These are phyloP conservation scores for Protomyces pachydermus DNA, from an alignment of 1,139 yeast species.

Conservation along the genomic window DNA sequence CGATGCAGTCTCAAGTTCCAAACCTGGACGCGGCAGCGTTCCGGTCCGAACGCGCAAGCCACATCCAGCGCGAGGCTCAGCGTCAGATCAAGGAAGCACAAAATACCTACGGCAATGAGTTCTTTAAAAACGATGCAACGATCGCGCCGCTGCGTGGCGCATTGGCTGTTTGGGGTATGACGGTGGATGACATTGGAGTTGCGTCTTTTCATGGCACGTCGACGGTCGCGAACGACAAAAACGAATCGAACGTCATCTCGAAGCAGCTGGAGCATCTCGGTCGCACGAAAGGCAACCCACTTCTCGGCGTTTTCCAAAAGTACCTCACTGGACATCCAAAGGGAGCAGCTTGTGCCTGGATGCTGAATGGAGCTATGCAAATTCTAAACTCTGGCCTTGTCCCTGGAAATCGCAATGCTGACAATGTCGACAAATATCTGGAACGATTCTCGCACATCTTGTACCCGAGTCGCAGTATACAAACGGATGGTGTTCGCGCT, in stretches of 20 bases:
- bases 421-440: conserved; percentile 78
- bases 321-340: conserved; percentile 99
- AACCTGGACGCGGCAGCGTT: conserved; percentile 46
- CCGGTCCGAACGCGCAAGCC: conserved; percentile 79
- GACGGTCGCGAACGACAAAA: conserved; percentile 96
- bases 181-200: conserved; percentile 91
- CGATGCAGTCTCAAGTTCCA: conserved; percentile 43
- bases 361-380: conserved; percentile 97
- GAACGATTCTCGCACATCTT: conserved; percentile 82
- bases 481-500: conserved; percentile 96
- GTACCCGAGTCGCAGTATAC: conserved; percentile 88
- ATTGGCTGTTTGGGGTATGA: conserved; percentile 84
- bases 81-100: conserved; percentile 86
- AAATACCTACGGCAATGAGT: conserved; percentile 92
- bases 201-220: conserved; percentile 99
- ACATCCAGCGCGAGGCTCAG: conserved; percentile 75
- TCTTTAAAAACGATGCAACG: conserved; percentile 84
- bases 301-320: conserved; percentile 96
- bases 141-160: conserved; percentile 97
- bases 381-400: conserved; percentile 86
- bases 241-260: conserved; percentile 87
- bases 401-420: conserved; percentile 99
- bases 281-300: conserved; percentile 96
- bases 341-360: conserved; percentile 99
- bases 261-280: conserved; percentile 92